Evolutionary conservation across 2,329 filamentous ascomycete genomes (phyloP), one percentile per base, ranked within the genome.

Genomic region (Hymenoscyphus albidus): DNA sequence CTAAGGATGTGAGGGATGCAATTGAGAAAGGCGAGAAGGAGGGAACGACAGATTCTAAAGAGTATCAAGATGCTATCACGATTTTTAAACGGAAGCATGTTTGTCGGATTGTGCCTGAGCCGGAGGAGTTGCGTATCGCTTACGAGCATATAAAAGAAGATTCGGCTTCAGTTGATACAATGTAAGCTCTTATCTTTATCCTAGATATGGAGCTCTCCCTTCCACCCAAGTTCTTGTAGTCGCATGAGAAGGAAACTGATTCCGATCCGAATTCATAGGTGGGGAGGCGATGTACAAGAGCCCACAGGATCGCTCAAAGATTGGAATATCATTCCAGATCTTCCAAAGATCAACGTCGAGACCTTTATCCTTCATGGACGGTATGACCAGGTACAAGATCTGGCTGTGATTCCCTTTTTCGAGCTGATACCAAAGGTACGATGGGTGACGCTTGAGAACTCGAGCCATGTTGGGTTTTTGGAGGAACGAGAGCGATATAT

Each of bases 281-380:
- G 77, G 60, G 77, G 77, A 18, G 74, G 76, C 0, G 75, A 71
- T 6, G 76, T 78, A 60, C 79, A 81, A 67, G 69, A 68, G n/a
- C 70, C 78, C 38, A 74, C 73, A 0, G 79, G 80, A 0, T 74
- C 68, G n/a, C 68, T 81, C 35, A 78, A 77, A 68, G 67, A 72
- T 31, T 81, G 78, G 78, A 71, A 70, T 42, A 71, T 78, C 22
- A 72, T 72, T 1, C 68, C 72, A 1, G 63, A 75, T 18, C 61
- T 79, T 40, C 70, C 75, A 59, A 74, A 77, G 44, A 79, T 81
- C 62, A 71, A 72, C 0, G 75, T 76, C 2, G 72, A 75, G 18
- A 78, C 76, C 4, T 68, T 82, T 40, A 67, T 82, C 0, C 73
- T 79, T 58, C 80, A 81, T 69, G 79, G 78, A 6, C 70, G 74